Conservation (phyloP, 148 eudicot species). For the Silene uniflora region DNA sequence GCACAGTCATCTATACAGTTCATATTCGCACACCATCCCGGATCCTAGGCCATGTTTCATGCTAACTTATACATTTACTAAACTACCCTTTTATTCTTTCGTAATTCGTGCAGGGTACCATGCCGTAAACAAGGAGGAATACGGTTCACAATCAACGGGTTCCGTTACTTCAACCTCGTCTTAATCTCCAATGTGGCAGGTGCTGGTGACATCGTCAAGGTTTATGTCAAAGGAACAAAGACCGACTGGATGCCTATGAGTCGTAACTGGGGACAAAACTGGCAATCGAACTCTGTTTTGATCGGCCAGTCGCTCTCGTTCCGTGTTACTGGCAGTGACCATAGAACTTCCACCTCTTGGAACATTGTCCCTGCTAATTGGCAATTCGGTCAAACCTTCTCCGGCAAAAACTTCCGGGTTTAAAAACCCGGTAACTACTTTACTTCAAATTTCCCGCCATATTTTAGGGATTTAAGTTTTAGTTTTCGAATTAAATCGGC, state of each 20-base stretch:
- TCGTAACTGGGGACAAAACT: constrained; percentile 91
- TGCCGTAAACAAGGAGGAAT: constrained; percentile 81
- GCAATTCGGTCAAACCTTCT: constrained; percentile 86
- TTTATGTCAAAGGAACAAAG: constrained; percentile 51
- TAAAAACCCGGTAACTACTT: constrained; percentile 6
- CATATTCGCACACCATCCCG: neutral
- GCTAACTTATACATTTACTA: neutral
- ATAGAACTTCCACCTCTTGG: constrained; percentile 65
- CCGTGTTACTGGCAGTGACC: constrained; percentile 57
- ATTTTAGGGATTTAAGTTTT: constrained; percentile 10
- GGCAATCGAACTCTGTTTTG: constrained; percentile 68
- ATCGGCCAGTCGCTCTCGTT: constrained; percentile 76
- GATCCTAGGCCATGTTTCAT: neutral
- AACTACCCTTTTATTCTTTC: neutral
- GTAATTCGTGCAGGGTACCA: constrained; percentile 55
- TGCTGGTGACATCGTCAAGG: constrained; percentile 66
- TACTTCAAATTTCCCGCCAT: constrained; percentile 29
- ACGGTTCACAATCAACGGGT: constrained; percentile 77
- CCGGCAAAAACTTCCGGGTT: constrained; percentile 78
- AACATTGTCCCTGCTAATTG: constrained; percentile 62
- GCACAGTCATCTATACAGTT: neutral
- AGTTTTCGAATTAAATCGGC: constrained; percentile 12
- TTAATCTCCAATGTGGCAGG: constrained; percentile 78
- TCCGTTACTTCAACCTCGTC: constrained; percentile 83
- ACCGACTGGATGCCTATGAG: constrained; percentile 82